Evolutionary conservation across 805 yeast genomes (phyloP).

Genomic region (Cyberlindnera saturnus): DNA sequence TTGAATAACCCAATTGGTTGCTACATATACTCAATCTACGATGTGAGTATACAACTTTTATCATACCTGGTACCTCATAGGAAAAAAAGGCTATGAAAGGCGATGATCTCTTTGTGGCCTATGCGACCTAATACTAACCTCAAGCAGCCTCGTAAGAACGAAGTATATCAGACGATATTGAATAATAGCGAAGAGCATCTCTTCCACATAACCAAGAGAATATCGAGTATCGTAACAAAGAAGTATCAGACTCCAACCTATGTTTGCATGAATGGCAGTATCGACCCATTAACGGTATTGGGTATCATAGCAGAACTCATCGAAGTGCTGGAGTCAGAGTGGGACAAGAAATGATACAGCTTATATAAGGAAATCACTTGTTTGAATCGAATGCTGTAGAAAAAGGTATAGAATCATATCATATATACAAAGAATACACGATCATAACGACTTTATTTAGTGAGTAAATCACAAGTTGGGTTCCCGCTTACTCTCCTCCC

Average conservation of each 20-base stretch:
- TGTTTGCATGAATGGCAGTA: conserved; percentile 35
- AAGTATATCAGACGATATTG: conserved; percentile 37
- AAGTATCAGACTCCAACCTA: conserved; percentile 39
- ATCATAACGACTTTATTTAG: too few species aligned
- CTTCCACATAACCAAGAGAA: conserved; percentile 37
- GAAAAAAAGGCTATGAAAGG: too few species aligned
- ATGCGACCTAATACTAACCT: conserved; percentile 1
- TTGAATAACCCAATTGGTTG: conserved; percentile 6
- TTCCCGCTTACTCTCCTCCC: background rate
- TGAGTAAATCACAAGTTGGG: too few species aligned
- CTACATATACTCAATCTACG: conserved; percentile 10
- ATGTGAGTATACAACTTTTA: background rate
- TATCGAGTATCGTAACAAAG: conserved; percentile 35
- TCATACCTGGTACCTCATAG: background rate
- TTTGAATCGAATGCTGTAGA: too few species aligned
- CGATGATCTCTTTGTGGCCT: background rate
- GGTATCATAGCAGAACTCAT: conserved; percentile 24
- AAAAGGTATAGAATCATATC: too few species aligned
- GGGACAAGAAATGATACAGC: background rate
- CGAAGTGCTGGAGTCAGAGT: conserved; percentile 23
- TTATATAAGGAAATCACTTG: background rate
- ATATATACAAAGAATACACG: too few species aligned
- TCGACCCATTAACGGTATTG: conserved; percentile 29
- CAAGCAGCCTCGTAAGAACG: conserved; percentile 9
- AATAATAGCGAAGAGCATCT: conserved; percentile 34